Evolutionary conservation across 768 basidiomycete genomes (phyloP).

Genomic region (Leccinum incarnatum): DNA sequence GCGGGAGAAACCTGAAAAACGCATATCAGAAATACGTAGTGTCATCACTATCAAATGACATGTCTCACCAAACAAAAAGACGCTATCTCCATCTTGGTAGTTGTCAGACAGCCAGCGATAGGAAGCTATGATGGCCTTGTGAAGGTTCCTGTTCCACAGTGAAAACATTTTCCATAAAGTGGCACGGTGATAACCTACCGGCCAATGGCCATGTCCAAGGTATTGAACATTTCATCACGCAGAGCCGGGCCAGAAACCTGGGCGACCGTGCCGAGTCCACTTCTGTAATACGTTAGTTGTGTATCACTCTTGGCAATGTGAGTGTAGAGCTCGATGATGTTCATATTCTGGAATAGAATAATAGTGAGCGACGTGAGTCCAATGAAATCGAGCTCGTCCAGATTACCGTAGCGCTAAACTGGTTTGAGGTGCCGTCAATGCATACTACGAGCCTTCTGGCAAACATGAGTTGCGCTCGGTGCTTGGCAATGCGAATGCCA

Average conservation of each 20-base stretch:
- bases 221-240: slow-evolving; percentile 21
- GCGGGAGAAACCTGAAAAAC: slow-evolving; percentile 41
- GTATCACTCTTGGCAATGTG: slow-evolving; percentile 31
- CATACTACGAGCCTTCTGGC: slow-evolving; percentile 31
- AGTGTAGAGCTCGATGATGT: slow-evolving; percentile 40
- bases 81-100: slow-evolving; percentile 36
- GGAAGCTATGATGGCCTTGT: slow-evolving; percentile 33
- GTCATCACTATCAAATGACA: background rate
- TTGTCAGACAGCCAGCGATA: slow-evolving; percentile 43
- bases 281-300: slow-evolving; percentile 41
- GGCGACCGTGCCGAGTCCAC: slow-evolving; percentile 39
- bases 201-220: slow-evolving; percentile 36
- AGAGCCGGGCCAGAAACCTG: slow-evolving; percentile 19
- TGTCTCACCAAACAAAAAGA: slow-evolving; percentile 40
- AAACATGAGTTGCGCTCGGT: too few relatives aligned
- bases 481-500: slow-evolving; percentile 1
- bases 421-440: slow-evolving; percentile 42
- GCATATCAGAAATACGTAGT: background rate
- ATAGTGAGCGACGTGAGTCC: background rate
- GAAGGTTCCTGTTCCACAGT: slow-evolving; percentile 32
- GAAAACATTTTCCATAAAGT: background rate
- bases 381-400: background rate
- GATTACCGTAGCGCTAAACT: slow-evolving; percentile 34
- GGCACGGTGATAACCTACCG: slow-evolving; percentile 24
- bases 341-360: slow-evolving; percentile 32